phyloP scores from a whole-genome alignment of 345 rosid genomes.

The Citrus hindsii region DNA sequence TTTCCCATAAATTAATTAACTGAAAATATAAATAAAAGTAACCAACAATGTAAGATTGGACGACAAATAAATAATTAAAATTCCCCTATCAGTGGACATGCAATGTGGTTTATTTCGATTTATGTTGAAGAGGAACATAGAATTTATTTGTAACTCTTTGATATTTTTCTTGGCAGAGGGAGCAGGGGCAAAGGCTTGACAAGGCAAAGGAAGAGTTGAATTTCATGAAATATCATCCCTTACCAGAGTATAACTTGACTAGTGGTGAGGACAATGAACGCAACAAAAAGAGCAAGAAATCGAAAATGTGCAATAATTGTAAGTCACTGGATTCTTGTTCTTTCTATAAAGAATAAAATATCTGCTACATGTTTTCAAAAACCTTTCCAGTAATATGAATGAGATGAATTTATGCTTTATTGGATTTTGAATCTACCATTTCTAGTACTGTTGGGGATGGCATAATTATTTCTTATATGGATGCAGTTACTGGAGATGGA shows the following conservation, averaged over 20 bases:
- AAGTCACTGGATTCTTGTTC: conserved; percentile 2
- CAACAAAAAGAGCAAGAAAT: conserved; percentile 42
- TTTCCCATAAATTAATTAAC: too few species aligned
- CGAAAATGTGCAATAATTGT: conserved; percentile 27
- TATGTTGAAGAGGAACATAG: neutral
- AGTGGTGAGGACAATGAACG: conserved; percentile 22
- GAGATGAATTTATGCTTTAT: neutral
- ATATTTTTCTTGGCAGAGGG: conserved; percentile 39
- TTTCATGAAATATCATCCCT: conserved; percentile 75
- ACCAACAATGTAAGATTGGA: neutral
- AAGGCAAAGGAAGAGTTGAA: conserved; percentile 56
- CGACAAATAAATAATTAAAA: too few species aligned
- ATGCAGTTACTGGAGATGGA: neutral
- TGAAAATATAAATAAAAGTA: too few species aligned
- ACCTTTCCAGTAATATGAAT: neutral
- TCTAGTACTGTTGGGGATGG: neutral
- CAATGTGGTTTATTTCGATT: neutral
- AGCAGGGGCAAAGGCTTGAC: conserved; percentile 48
- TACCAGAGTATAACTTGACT: conserved; percentile 39
- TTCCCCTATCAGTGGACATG: neutral
- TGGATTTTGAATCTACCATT: neutral
- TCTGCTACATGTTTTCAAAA: neutral
- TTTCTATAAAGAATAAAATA: neutral
- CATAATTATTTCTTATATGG: neutral
- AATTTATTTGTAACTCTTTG: neutral